Evolutionary conservation across 2,329 filamentous ascomycete species (phyloP).

Genomic region (Botrytis byssoidea): DNA sequence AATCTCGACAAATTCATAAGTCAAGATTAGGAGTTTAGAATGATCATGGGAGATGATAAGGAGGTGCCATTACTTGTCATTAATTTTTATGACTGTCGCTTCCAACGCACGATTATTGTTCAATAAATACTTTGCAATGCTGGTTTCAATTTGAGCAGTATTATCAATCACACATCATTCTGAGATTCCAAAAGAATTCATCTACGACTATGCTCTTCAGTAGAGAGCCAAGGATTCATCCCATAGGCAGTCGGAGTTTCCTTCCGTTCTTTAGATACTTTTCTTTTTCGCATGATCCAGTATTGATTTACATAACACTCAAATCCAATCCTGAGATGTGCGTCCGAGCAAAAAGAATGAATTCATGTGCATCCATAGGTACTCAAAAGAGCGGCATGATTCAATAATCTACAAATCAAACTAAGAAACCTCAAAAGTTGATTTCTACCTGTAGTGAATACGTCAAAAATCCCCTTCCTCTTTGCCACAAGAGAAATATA

Average conservation of each 20-base stretch:
- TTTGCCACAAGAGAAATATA: background rate
- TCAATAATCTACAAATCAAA: too few relatives aligned
- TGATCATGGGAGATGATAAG: background rate
- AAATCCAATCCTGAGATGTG: background rate
- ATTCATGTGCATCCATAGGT: background rate
- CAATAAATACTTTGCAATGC: background rate
- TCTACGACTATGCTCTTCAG: fast-evolving
- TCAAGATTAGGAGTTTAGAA: fast-evolving
- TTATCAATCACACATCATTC: background rate
- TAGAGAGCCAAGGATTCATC: background rate
- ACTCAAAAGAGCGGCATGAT: background rate
- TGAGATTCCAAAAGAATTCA: fast-evolving
- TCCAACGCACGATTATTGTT: background rate
- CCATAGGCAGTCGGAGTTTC: too few relatives aligned
- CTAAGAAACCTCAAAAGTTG: too few relatives aligned
- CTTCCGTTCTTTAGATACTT: background rate
- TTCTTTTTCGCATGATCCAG: background rate
- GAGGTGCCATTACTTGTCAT: fast-evolving
- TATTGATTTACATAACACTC: background rate
- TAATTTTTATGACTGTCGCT: background rate
- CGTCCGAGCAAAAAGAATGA: background rate
- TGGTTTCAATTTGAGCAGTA: background rate
- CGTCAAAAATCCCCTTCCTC: too few relatives aligned
- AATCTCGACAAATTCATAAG: fast-evolving
- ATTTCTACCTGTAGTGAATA: too few relatives aligned